Evolutionary conservation across 306 rosid genomes (phyloP), one percentile per base, ranked within the genome.

Genomic region (Inga oerstediana): DNA sequence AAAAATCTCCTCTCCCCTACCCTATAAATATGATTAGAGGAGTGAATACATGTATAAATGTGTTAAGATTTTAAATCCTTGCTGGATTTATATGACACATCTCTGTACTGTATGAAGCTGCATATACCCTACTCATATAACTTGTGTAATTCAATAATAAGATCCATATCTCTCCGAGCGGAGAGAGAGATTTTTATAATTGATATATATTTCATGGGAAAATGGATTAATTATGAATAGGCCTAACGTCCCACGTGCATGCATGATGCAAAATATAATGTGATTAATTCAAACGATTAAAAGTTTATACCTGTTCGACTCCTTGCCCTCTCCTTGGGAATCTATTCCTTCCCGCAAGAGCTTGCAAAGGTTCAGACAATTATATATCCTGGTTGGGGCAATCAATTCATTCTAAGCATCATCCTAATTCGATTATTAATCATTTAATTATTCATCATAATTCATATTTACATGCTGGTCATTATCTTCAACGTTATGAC

Each of bases 271-370:
- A n/a, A 58, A 58, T 22, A 10, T 10, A 10, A 22, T 3, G 14
- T 59, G 10, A 59, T 59, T 59, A 22, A 2, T n/a, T 58, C 3
- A 22, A 59, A 22, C 7, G 0, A 59, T 59, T 59, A 3, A 22
- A n/a, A 22, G 34, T 59, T 22, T 22, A 22, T 22, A 10, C 16
- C 15, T 22, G 34, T 22, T n/a, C 15, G 4, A 22, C 34, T 9
- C 13, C 12, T 2, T n/a, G n/a, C 64, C 27, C 8, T 56, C 64
- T 58, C 66, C 66, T 22, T 4, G 4, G 7, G 68, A 62, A 62
- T 62, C 68, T 24, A 27, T 62, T 62, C 68, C 68, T 62, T 62
- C 68, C 68, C 37, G 19, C 11, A 62, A 62, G 68, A 62, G 68
- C 17, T 27, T 27, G 68, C 37, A 62, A 62, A 62, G 68, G 68